Conservation (phyloP, 1,139 yeast species). For the Yamadazyma songkhlaensis region DNA sequence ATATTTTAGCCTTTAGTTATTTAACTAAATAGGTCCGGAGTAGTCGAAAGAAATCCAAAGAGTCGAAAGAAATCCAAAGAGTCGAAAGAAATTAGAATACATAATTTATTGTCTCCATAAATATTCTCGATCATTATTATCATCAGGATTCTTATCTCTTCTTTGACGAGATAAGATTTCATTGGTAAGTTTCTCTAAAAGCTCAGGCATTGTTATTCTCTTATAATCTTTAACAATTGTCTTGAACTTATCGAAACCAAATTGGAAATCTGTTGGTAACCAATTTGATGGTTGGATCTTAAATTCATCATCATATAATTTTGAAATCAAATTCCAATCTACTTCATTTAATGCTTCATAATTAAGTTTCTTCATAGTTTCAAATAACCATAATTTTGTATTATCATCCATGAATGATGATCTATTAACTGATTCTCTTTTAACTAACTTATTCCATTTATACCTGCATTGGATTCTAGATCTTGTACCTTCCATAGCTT, state of each 20-base stretch:
- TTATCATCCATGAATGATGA: constrained; percentile 47
- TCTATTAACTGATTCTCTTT: constrained; percentile 54
- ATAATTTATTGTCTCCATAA: constrained; percentile 10
- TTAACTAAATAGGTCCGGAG: too few species aligned
- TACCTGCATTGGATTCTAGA: constrained; percentile 93
- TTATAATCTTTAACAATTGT: constrained; percentile 28
- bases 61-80: too few species aligned
- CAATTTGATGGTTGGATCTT: constrained; percentile 16
- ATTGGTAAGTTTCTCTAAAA: constrained; percentile 23
- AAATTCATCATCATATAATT: constrained; percentile 11
- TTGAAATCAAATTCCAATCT: constrained; percentile 48
- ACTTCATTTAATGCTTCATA: constrained; percentile 48
- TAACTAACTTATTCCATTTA: constrained; percentile 82
- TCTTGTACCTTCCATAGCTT: constrained; percentile 81
- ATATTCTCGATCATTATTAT: constrained; percentile 7
- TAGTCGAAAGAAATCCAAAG: too few species aligned
- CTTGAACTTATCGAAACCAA: constrained; percentile 35
- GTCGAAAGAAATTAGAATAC: too few species aligned
- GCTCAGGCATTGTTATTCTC: constrained; percentile 21
- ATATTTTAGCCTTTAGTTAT: too few species aligned
- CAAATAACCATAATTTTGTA: constrained; percentile 58
- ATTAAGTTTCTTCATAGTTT: constrained; percentile 47
- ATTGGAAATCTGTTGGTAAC: constrained; percentile 33
- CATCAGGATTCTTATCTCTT: not conserved
- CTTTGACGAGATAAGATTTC: constrained; percentile 3